phyloP scores from a whole-genome alignment of 176 grass and related monocot species.

The Zizania latifolia region DNA sequence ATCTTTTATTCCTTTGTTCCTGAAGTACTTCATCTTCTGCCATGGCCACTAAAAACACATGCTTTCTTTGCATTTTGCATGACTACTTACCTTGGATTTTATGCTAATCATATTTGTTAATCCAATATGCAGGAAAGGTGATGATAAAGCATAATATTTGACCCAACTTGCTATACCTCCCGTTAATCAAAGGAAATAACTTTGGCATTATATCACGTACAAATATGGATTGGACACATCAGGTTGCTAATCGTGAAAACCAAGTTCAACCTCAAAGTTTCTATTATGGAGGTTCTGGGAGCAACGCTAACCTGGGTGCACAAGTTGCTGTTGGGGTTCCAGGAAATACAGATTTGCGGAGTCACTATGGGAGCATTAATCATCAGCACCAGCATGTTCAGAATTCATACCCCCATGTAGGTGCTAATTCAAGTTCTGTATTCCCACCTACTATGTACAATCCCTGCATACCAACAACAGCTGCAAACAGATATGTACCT shows the following conservation, averaged over 20 bases:
- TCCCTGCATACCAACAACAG: conserved; percentile 29
- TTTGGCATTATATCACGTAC: conserved; percentile 47
- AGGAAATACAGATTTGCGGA: conserved; percentile 29
- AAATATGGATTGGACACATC: conserved; percentile 40
- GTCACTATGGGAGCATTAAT: conserved; percentile 30
- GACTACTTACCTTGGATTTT: conserved; percentile 11
- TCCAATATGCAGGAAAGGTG: conserved; percentile 28
- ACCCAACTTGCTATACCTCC: conserved; percentile 1
- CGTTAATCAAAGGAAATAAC: conserved; percentile 18
- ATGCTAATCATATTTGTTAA: conserved; percentile 29
- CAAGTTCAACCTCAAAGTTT: conserved; percentile 38
- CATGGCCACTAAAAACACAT: too few species aligned
- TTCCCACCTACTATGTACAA: conserved; percentile 35
- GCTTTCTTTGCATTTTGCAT: conserved; percentile 10
- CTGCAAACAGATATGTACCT: conserved; percentile 33
- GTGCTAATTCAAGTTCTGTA: conserved; percentile 18
- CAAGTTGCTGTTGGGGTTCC: conserved; percentile 34
- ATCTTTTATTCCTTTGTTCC: neutral
- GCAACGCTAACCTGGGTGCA: conserved; percentile 14
- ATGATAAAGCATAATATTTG: conserved; percentile 39
- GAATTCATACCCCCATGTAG: conserved; percentile 27
- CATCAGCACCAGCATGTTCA: conserved; percentile 36
- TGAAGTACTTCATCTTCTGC: too few species aligned
- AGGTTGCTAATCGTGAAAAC: conserved; percentile 32
- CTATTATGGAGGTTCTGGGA: conserved; percentile 26